phyloP scores from a whole-genome alignment of 495 filamentous ascomycete species.

The Podospora australis region DNA sequence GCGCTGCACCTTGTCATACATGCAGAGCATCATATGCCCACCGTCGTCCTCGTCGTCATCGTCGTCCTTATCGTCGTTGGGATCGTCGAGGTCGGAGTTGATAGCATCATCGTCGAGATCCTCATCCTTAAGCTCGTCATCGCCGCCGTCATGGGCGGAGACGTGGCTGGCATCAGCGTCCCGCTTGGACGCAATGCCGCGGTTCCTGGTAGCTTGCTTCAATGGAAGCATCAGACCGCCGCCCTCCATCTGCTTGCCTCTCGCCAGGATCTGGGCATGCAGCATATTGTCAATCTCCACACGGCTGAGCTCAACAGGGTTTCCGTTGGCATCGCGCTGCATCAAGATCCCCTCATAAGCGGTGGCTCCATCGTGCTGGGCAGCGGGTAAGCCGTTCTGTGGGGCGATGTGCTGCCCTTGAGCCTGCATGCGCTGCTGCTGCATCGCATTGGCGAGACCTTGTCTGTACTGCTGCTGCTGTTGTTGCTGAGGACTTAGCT shows the following conservation, averaged over 20 bases:
- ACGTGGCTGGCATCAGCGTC: constrained; percentile 18
- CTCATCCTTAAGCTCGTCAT: constrained; percentile 57
- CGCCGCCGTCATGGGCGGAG: constrained; percentile 62
- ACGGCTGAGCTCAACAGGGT: constrained; percentile 39
- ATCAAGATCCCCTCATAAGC: constrained; percentile 46
- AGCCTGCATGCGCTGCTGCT: constrained; percentile 31
- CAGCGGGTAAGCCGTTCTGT: constrained; percentile 35
- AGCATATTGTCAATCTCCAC: constrained; percentile 55
- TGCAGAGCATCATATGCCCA: constrained; percentile 90
- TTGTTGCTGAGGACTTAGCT: constrained; percentile 34
- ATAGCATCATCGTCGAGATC: constrained; percentile 87
- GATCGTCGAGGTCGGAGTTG: constrained; percentile 96
- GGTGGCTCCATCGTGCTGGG: constrained; percentile 48
- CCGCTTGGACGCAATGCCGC: constrained; percentile 22
- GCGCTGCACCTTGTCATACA: constrained; percentile 97
- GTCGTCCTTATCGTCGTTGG: constrained; percentile 73
- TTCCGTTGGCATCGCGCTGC: constrained; percentile 34
- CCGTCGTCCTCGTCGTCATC: constrained; percentile 76
- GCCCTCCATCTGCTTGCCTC: constrained; percentile 64
- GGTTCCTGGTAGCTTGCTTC: constrained; percentile 34
- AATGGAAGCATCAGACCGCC: constrained; percentile 77
- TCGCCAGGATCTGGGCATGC: constrained; percentile 59
- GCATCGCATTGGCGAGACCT: constrained; percentile 13
- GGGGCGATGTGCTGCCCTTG: constrained; percentile 35
- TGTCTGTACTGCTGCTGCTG: constrained; percentile 11